These are phyloP conservation scores for Talaromyces sp. DNA, from an alignment of 2,329 filamentous ascomycete genomes.

Conservation along the genomic window DNA sequence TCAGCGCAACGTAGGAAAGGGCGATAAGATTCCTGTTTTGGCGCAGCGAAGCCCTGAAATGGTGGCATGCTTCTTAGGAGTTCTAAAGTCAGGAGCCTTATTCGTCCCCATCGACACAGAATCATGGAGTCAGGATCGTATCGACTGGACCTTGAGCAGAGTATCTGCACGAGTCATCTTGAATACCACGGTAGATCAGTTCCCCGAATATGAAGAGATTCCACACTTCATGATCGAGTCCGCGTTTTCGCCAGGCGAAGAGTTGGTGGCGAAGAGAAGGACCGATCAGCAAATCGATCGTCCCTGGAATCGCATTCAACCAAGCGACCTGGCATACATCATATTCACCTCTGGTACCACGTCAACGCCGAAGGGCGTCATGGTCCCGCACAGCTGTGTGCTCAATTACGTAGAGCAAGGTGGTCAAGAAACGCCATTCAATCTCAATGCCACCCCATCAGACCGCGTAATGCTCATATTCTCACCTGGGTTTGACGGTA, in stretches of 20 bases:
- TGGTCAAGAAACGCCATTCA: neutral
- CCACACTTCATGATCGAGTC: neutral
- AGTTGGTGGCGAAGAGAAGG: neutral
- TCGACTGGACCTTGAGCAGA: neutral
- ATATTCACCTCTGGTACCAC: slow-evolving; percentile 19
- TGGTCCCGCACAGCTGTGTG: slow-evolving; percentile 10
- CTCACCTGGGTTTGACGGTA: slow-evolving; percentile 24
- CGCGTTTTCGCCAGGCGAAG: neutral
- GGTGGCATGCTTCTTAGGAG: neutral
- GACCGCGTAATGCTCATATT: slow-evolving; percentile 18
- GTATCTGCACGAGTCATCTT: neutral
- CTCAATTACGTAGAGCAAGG: neutral
- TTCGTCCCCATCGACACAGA: slow-evolving; percentile 4
- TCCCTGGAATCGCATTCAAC: neutral
- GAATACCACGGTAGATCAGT: neutral
- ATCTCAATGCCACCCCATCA: neutral
- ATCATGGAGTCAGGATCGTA: neutral
- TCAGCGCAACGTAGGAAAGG: neutral
- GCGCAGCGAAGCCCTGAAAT: neutral
- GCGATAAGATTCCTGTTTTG: neutral
- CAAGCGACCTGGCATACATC: slow-evolving; percentile 7
- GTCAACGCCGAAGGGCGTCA: slow-evolving; percentile 16
- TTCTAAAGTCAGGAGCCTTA: neutral
- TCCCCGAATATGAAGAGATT: neutral
- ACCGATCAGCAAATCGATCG: neutral